Evolutionary conservation across 345 rosid genomes (phyloP), one percentile per base, ranked within the genome.

Genomic region (Citrus australasica): DNA sequence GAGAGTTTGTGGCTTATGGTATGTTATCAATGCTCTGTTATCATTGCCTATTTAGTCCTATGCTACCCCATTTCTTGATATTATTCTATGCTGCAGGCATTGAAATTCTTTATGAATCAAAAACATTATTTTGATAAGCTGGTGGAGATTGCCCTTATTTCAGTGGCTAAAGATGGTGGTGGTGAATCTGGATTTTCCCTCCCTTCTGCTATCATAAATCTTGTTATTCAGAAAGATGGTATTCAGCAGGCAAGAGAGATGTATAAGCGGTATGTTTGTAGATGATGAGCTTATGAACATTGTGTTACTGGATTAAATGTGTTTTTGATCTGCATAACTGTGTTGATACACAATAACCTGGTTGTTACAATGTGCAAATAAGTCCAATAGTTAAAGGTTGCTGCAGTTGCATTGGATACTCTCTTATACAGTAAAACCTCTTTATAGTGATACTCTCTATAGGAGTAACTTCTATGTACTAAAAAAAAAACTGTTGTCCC

Each of bases 1-100:
- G 95, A 89, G 84, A 85, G 87, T 85, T 82, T 94, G 85, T 96
- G 99, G 99, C 76, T 80, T 33, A 83, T 88, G 97, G 99, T 94
- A 89, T 68, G 87, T 78, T 80, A 74, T 67, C 40, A 9, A 4
- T 1, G 5, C 10, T 73, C 25, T 59, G 3, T 27, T n/a, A 7
- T 53, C 61, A 19, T 69, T 24, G n/a, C 58, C 5, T 51, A 60
- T 40, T 46, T 10, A 56, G 19, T 27, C 48, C 6, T 71, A 53
- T 9, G 48, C 70, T 14, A 32, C 48, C 11, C 3, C 24, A 17
- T 46, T 48, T 35, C 4, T 59, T 68, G 77, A 55, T 64, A 53
- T 70, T 55, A 75, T 83, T 46, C 51, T 76, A 6, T 77, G 30
- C 56, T 53, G 75, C 91, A 94, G 99, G 98, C 88, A 27, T 92